Conservation (phyloP, 2,329 filamentous ascomycete genomes). For the Alternaria brassicae region DNA sequence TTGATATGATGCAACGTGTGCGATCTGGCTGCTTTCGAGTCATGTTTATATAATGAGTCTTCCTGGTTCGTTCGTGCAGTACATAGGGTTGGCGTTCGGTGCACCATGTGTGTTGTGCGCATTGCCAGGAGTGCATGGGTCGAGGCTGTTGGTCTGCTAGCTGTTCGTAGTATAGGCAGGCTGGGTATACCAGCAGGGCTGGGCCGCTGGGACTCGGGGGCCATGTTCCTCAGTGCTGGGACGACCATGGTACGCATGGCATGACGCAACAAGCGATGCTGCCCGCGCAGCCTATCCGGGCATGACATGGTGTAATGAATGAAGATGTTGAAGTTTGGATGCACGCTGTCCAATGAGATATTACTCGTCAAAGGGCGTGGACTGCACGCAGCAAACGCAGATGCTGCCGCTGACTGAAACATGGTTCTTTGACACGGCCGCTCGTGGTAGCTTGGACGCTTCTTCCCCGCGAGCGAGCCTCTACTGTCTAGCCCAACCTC, state of each 20-base stretch:
- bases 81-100: neutral
- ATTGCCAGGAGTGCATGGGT: conserved; percentile 2
- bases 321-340: neutral
- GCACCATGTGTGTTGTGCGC: conserved; percentile 2
- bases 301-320: neutral
- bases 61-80: neutral
- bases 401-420: conserved; percentile 4
- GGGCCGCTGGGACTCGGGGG: conserved; percentile 7
- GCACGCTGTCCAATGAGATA: neutral
- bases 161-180: conserved; percentile 12
- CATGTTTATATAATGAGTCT: neutral
- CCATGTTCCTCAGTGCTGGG: conserved; percentile 7
- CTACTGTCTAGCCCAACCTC: conserved; percentile 13
- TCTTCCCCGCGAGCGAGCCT: conserved; percentile 20
- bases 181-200: conserved; percentile 6
- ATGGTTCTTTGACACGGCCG: conserved; percentile 7
- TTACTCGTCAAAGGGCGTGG: neutral
- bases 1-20: conserved; percentile 6
- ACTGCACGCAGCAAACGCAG: neutral
- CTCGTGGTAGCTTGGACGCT: conserved; percentile 1
- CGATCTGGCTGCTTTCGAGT: conserved; percentile 1
- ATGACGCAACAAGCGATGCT: conserved; percentile 22
- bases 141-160: conserved; percentile 10
- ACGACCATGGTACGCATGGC: conserved; percentile 19
- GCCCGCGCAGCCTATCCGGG: neutral